Conservation (phyloP, 2,329 filamentous ascomycete species). For the Chaetomium olivaceum region DNA sequence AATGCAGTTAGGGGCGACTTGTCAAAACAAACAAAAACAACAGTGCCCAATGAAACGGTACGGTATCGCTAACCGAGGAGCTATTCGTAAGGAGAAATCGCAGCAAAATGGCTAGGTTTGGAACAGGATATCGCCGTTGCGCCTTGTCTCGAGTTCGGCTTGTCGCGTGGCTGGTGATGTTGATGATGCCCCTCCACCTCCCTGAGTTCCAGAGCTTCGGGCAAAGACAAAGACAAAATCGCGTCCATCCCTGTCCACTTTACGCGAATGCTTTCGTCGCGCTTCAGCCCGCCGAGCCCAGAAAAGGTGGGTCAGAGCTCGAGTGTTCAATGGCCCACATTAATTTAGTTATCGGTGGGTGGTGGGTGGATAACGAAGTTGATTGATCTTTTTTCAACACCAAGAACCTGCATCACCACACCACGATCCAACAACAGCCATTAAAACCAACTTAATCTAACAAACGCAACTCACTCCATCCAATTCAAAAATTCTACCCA, state of each 20-base stretch:
- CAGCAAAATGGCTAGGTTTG: constrained; percentile 8
- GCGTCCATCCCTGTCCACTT: constrained; percentile 27
- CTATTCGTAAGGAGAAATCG: constrained; percentile 11
- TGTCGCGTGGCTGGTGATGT: constrained; percentile 12
- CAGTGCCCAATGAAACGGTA: neutral
- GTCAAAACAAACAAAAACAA: constrained; percentile 16
- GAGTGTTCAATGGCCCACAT: constrained; percentile 7
- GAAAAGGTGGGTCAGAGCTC: neutral
- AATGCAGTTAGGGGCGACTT: neutral
- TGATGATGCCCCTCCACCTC: constrained; percentile 15
- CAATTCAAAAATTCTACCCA: neutral
- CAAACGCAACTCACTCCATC: neutral
- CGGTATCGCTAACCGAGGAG: constrained; percentile 7
- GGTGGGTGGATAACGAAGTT: no score
- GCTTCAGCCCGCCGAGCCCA: neutral
- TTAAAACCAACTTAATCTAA: neutral
- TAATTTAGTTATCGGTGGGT: constrained; percentile 14
- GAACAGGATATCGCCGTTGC: neutral
- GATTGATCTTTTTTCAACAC: constrained; percentile 9
- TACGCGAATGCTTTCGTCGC: constrained; percentile 18
- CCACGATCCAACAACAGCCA: neutral
- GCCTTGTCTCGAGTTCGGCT: constrained; percentile 10
- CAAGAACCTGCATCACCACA: neutral
- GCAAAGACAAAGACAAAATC: constrained; percentile 7
- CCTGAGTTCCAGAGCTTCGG: constrained; percentile 12